phyloP scores from a whole-genome alignment of 257 asterid species.

The Nicotiana benthamiana region DNA sequence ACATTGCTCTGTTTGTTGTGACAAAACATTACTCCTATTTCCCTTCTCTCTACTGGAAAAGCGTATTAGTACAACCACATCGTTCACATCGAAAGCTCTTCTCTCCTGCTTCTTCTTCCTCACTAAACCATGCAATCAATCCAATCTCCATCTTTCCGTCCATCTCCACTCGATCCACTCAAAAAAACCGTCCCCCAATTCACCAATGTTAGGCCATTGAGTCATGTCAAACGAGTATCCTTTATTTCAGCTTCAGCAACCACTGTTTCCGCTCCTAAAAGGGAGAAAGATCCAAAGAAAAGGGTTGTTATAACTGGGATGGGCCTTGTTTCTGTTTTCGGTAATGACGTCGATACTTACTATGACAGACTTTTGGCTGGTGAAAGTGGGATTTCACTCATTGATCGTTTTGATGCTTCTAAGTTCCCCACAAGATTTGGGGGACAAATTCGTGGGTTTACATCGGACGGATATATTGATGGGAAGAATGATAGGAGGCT shows the following conservation, averaged over 20 bases:
- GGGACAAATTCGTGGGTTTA: constrained; percentile 49
- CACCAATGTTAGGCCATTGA: constrained; percentile 3
- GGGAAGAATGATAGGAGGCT: constrained; percentile 55
- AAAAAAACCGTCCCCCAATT: constrained; percentile 2
- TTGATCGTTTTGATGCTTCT: constrained; percentile 52
- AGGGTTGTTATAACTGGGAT: constrained; percentile 50
- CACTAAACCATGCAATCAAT: constrained; percentile 22
- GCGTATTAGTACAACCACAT: not conserved
- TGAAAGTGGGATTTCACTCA: constrained; percentile 44
- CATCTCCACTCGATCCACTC: constrained; percentile 44
- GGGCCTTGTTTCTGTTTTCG: constrained; percentile 52
- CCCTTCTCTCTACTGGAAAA: no score
- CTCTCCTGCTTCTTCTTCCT: not conserved
- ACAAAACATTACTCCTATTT: no score
- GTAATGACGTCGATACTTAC: constrained; percentile 37
- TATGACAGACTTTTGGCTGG: constrained; percentile 42
- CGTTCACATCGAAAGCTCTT: constrained; percentile 19
- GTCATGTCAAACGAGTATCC: constrained; percentile 5
- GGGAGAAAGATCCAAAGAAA: constrained; percentile 51
- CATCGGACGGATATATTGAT: constrained; percentile 45
- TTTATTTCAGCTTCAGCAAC: constrained; percentile 23
- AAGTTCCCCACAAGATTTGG: constrained; percentile 52
- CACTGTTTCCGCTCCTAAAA: constrained; percentile 34
- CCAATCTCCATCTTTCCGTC: constrained; percentile 18
- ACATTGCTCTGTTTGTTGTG: no score